Evolutionary conservation across 257 asterid species (phyloP).

Genomic region (Lithospermum erythrorhizon): DNA sequence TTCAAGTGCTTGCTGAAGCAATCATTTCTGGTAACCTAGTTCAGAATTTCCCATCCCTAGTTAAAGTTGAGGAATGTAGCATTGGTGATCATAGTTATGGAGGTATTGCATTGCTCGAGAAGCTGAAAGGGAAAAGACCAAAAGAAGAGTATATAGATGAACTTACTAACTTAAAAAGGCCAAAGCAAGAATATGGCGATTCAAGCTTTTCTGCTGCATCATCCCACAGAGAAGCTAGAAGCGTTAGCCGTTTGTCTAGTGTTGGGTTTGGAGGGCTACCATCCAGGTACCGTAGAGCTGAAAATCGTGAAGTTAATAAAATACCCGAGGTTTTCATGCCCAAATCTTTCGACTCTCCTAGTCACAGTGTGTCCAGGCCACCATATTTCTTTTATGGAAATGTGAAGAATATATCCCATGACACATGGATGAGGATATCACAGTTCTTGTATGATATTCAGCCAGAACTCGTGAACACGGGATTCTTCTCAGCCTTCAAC

Average conservation of each 20-base stretch:
- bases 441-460: conserved; percentile 56
- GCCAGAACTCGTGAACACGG: conserved; percentile 58
- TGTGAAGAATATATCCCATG: conserved; percentile 33
- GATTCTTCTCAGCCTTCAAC: conserved; percentile 49
- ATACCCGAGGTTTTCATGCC: conserved; percentile 29
- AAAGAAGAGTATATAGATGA: conserved; percentile 32
- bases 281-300: conserved; percentile 15
- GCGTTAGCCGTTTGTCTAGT: conserved; percentile 18
- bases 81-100: conserved; percentile 23
- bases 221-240: conserved; percentile 31
- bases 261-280: conserved; percentile 14
- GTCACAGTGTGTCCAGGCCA: conserved; percentile 39
- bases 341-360: conserved; percentile 35
- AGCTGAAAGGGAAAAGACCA: conserved; percentile 61
- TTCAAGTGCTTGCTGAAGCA: conserved; percentile 53
- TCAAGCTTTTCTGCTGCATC: conserved; percentile 20
- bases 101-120: conserved; percentile 34
- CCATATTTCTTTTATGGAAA: conserved; percentile 80
- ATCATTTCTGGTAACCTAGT: conserved; percentile 36
- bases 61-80: conserved; percentile 48
- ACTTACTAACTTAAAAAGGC: conserved; percentile 31
- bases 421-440: conserved; percentile 66
- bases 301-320: conserved; percentile 25
- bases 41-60: conserved; percentile 12
- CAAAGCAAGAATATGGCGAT: conserved; percentile 43